Evolutionary conservation across 495 filamentous ascomycete species (phyloP), one percentile per base, ranked within the genome.

Genomic region (Talaromyces wortmannii): DNA sequence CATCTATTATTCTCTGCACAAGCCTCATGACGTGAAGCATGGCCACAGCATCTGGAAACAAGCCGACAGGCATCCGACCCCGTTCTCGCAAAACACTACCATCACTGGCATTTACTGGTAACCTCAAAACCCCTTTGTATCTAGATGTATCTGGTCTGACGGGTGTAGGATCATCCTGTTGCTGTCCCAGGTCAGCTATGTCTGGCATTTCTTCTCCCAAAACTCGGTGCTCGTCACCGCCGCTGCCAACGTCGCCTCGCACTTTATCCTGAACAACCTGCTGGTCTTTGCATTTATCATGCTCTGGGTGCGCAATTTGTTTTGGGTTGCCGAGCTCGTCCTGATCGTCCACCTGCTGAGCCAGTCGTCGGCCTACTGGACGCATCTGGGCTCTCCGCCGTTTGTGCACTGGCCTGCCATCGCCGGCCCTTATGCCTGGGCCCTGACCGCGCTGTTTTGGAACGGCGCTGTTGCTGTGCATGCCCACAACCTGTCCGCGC

Each of bases 211-310:
- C 50, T 95, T 90, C 79, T 81, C 79, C 31, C 74, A 75, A 53
- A 78, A 86, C 53, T 62, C 74, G 18, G 76, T 75, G 16, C 61
- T 78, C 6, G 83, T 89, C 55, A 79, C 80, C 42, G 73, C 81
- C n/a, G 88, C 91, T 31, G 87, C 85, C 57, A 80, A 86, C 45
- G 84, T 92, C 11, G 90, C 87, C 56, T 79, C 81, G 56, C 89
- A 95, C 73, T 95, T 92, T 69, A 92, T 94, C 64, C 55, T 88
- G 61, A 85, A 86, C 76, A 95, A 95, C 73, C 68, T 96, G 11
- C 80, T 95, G 48, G 75, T 87, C 61, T 85, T 90, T 50, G 79
- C 74, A 48, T 95, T 88, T 72, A 80, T 95, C 40, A 82, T 92
- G 72, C 83, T 95, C 53, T 95, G 91, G 80, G 83, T 86, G 23